Percentiles rank a stretch among this genome's conserved stretches.
phyloP scores from a whole-genome alignment of 2,329 filamentous ascomycete genomes.

The Teratosphaeria destructans region DNA sequence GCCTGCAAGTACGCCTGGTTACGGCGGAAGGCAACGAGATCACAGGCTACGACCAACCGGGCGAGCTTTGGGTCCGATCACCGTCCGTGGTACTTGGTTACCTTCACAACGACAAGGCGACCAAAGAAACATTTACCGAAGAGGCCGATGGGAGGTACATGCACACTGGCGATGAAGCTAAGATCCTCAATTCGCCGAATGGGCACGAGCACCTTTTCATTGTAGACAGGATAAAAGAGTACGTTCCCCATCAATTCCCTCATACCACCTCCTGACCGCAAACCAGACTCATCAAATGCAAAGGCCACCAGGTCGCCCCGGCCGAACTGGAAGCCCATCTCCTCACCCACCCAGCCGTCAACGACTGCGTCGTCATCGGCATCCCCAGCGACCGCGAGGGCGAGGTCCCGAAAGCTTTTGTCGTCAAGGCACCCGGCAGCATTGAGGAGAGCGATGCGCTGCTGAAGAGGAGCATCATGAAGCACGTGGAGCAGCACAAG shows the following conservation, averaged over 20 bases:
- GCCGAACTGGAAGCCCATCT: slow-evolving; percentile 65
- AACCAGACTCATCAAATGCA: slow-evolving; percentile 23
- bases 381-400: slow-evolving; percentile 54
- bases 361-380: slow-evolving; percentile 69
- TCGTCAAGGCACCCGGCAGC: slow-evolving; percentile 46
- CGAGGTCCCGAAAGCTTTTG: slow-evolving; percentile 54
- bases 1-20: slow-evolving; percentile 55
- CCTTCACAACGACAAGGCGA: slow-evolving; percentile 75
- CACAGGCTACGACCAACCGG: slow-evolving; percentile 59
- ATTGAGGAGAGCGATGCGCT: slow-evolving; percentile 40
- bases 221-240: slow-evolving; percentile 68
- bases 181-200: slow-evolving; percentile 51
- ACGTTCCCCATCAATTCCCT: not conserved
- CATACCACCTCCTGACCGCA: not conserved
- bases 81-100: slow-evolving; percentile 75
- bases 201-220: slow-evolving; percentile 77
- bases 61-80: slow-evolving; percentile 69
- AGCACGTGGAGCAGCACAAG: slow-evolving; percentile 51
- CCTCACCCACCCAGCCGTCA: slow-evolving; percentile 62
- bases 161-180: slow-evolving; percentile 74
- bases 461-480: slow-evolving; percentile 42
- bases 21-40: slow-evolving; percentile 60
- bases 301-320: slow-evolving; percentile 74
- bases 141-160: slow-evolving; percentile 53
- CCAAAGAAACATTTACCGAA: slow-evolving; percentile 55